Base-by-base conservation (phyloP, 495 filamentous ascomycete genomes). In the Trichoderma parareesei region DNA sequence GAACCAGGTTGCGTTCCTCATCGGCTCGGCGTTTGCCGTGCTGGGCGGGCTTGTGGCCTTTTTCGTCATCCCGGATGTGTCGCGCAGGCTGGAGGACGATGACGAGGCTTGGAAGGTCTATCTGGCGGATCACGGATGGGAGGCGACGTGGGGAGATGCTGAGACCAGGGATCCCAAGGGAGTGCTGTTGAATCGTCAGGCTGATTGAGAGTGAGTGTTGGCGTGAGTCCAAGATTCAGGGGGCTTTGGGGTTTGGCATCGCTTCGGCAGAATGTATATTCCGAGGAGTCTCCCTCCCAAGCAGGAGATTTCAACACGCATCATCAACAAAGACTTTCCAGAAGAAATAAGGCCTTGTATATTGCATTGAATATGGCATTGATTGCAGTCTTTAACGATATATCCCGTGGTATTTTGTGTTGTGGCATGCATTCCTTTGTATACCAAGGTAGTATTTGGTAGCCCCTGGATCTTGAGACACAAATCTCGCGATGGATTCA, bases 11-110 rank as follows among this genome's bases (percentile, higher is more conserved):
- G 46, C 46, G 14, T 49, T 49, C 18, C 46, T 49, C n/a, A 49
- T 49, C n/a, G 46, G 46, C 2, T 49, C 46, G 3, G 46, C 46
- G n/a, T 49, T 49, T 49, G 46, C 46, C 5, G 46, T 49, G n/a
- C 46, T 49, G 3, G 46, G 46, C 46, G 20, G 27, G 11, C 27
- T 57, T 27, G 53, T 57, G 33, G 53, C 33, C 27, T 35, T 37
- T 57, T 57, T 57, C 53, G 53, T 57, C 53, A 57, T 57, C 53
- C 53, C 53, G 35, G 53, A 57, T 27, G 53, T 57, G 53, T 57
- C 53, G 20, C 53, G 53, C 53, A 10, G 53, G 27, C 27, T 57
- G 53, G 53, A 57, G 3, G 53, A 57, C 53, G 53, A 57, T 57
- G 53, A 57, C 53, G 53, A 20, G 53, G 53, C 53, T 0, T 57